Evolutionary conservation across 768 basidiomycete species (phyloP), one percentile per base, ranked within the genome.

Genomic region (Podaxis sp.): DNA sequence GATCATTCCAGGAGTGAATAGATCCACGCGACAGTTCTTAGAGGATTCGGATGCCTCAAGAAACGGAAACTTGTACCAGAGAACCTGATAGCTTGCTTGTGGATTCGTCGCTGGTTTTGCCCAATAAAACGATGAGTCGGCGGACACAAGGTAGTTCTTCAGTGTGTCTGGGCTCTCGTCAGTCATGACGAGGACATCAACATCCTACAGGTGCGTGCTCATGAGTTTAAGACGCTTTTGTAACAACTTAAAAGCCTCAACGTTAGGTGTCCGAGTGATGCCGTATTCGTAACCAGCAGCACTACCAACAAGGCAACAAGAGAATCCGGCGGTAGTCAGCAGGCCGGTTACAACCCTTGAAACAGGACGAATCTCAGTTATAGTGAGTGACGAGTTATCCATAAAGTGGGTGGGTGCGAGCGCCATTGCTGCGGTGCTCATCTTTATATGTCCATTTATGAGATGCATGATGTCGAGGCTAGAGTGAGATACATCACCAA

Each of bases 1-100:
- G 46, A 69, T 68, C 55, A 65, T 59, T 50, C 68, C 64, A 11
- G 70, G 68, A 4, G 66, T 33, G 52, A 67, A 67, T 17, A 65
- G 63, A 52, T 68, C 69, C 22, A 70, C 53, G 53, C 66, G 65
- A 59, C 67, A 66, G 26, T 49, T 54, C 24, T 30, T 15, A 30
- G 38, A 30, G 4, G 64, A 12, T 12, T 24, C 15, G 30, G 38
- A 22, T 15, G 66, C 11, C 20, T 40, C 38, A 12, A 0, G 37
- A 0, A 50, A 41, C 26, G 65, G 56, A n/a, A 63, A n/a, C 26
- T 20, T n/a, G 58, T 65, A 67, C 64, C 58, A 66, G 17, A 69
- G 61, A 24, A 69, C 55, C 8, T 22, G 28, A 20, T 59, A 59
- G 30, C 8, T 12, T 38, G 65, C 59, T 13, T 66, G 38, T 4